A percentile compares a stretch with the other conserved stretches of the same genome.
These are phyloP conservation scores for Ogataea hybrid DNA, from an alignment of 1,139 yeast species.

Conservation along the genomic window DNA sequence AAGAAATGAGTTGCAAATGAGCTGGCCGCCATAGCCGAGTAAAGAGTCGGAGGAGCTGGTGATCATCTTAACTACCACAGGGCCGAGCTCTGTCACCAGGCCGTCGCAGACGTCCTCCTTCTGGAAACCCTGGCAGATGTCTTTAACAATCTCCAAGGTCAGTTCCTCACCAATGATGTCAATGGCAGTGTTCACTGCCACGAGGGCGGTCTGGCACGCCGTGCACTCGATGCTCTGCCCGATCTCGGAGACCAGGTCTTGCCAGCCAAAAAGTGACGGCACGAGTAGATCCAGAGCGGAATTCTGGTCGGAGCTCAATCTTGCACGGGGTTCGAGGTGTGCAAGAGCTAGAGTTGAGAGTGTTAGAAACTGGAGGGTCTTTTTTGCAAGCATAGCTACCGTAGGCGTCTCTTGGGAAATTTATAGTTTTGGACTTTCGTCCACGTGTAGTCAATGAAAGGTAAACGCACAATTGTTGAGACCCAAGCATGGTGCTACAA, in stretches of 20 bases:
- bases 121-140: neutral
- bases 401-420: too few species aligned
- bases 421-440: neutral
- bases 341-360: neutral
- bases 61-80: neutral
- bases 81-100: neutral
- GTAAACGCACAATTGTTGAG: neutral
- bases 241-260: neutral
- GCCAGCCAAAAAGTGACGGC: constrained; percentile 2
- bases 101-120: constrained; percentile 1
- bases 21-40: neutral
- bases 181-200: neutral
- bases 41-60: neutral
- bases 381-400: neutral
- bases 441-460: neutral
- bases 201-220: neutral
- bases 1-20: neutral
- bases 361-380: neutral
- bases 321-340: neutral
- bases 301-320: neutral
- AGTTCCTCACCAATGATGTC: constrained; percentile 1
- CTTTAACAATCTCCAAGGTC: neutral
- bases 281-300: neutral
- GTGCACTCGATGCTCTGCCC: constrained; percentile 1
- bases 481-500: too few species aligned